A percentile compares a stretch with the other conserved stretches of the same genome.
Evolutionary conservation across 305 asterid species (phyloP).

Genomic region (Fraxinus baroniana): DNA sequence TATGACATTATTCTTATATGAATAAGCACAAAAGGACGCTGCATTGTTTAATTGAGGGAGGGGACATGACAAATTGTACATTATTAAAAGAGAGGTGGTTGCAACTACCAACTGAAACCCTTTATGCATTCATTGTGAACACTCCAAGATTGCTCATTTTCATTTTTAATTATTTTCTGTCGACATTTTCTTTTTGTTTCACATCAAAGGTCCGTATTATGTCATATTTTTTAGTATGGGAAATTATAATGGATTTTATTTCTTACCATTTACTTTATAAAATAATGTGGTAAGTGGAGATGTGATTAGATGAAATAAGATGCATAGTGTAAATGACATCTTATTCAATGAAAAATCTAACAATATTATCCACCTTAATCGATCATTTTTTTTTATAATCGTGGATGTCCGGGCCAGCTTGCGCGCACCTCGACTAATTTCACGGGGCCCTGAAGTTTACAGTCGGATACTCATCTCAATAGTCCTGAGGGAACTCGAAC

Average conservation of each 20-base stretch:
- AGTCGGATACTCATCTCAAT: no score
- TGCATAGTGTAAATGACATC: not conserved
- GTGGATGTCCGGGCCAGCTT: no score
- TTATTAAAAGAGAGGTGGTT: constrained; percentile 1
- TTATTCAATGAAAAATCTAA: no score
- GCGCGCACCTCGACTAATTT: no score
- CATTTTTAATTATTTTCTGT: not conserved
- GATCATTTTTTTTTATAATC: no score
- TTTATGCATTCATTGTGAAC: not conserved
- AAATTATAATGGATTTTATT: not conserved
- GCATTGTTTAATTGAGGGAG: not conserved
- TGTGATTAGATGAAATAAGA: not conserved
- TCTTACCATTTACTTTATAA: not conserved
- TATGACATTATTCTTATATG: not conserved
- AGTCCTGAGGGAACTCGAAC: no score
- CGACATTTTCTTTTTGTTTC: not conserved
- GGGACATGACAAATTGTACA: not conserved
- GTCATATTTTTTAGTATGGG: not conserved
- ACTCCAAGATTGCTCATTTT: constrained; percentile 1
- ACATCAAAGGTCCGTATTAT: not conserved
- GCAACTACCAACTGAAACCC: not conserved
- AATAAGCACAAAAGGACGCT: not conserved
- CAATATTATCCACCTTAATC: not conserved
- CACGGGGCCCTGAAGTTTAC: no score
- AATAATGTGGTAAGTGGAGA: not conserved